Conservation (phyloP, 805 yeast genomes). For the Tetrapisispora arboricola region DNA sequence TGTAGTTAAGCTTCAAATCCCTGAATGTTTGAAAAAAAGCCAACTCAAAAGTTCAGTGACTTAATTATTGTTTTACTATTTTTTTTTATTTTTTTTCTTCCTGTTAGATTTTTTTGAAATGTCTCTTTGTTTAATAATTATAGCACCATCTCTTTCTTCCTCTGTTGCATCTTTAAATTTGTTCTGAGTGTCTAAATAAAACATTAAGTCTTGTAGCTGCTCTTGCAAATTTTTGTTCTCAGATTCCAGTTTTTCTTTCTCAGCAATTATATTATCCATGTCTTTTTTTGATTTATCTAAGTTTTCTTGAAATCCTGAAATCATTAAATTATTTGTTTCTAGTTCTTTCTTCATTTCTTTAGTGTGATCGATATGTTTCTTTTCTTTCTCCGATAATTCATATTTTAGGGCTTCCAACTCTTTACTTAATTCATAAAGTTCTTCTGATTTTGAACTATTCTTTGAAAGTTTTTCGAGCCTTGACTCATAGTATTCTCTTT, state of each 20-base stretch:
- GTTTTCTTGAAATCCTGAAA: slow-evolving; percentile 39
- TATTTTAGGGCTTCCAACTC: too few species aligned
- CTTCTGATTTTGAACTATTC: too few species aligned
- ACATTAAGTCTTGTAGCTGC: slow-evolving; percentile 71
- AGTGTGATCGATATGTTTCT: slow-evolving; percentile 8
- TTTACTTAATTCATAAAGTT: slow-evolving; percentile 15
- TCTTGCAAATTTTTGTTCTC: slow-evolving; percentile 45
- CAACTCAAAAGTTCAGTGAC: background rate
- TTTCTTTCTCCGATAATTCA: slow-evolving; percentile 12
- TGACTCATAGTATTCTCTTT: slow-evolving; percentile 69
- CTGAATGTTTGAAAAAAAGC: too few species aligned
- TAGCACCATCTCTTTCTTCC: slow-evolving; percentile 62
- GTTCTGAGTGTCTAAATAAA: slow-evolving; percentile 61
- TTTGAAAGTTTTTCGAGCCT: slow-evolving; percentile 30
- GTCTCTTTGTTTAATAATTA: slow-evolving; percentile 33
- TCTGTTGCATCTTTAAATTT: slow-evolving; percentile 63
- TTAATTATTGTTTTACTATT: background rate
- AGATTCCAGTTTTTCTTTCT: slow-evolving; percentile 27
- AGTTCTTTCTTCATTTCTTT: slow-evolving; percentile 15
- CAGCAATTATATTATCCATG: slow-evolving; percentile 28
- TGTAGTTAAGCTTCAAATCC: too few species aligned
- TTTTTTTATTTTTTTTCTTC: slow-evolving; percentile 2
- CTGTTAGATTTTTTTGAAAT: background rate
- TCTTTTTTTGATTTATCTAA: slow-evolving; percentile 34
- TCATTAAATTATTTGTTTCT: slow-evolving; percentile 27